Percentiles rank a stretch among this genome's conserved stretches.
Conservation (phyloP, 768 basidiomycete genomes). For the Coprinopsis cinerea region DNA sequence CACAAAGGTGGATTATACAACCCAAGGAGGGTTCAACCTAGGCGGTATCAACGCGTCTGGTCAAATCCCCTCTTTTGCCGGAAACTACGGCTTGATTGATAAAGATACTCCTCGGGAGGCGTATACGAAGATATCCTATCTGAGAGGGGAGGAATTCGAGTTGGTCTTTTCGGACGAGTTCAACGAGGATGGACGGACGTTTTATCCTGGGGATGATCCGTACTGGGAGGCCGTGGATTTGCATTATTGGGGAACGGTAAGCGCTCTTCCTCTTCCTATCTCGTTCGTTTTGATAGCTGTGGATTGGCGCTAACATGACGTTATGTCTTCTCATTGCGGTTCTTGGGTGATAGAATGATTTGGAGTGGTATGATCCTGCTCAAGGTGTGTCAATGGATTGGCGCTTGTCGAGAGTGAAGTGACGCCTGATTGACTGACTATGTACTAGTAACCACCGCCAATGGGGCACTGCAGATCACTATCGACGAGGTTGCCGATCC, state of each 20-base stretch:
- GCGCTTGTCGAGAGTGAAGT: background rate
- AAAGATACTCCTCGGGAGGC: constrained; percentile 62
- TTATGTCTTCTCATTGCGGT: background rate
- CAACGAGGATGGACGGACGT: constrained; percentile 62
- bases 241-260: constrained; percentile 62
- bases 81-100: constrained; percentile 69
- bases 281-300: constrained; percentile 4
- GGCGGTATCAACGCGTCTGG: constrained; percentile 74
- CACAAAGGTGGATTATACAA: constrained; percentile 31
- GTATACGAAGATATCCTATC: constrained; percentile 47
- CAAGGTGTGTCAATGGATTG: constrained; percentile 26
- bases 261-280: constrained; percentile 18
- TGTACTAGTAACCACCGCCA: constrained; percentile 49
- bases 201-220: constrained; percentile 66
- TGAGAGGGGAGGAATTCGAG: constrained; percentile 46
- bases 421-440: background rate
- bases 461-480: constrained; percentile 70
- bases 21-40: constrained; percentile 59
- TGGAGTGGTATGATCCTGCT: constrained; percentile 78
- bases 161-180: constrained; percentile 85
- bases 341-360: constrained; percentile 34
- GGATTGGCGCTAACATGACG: background rate
- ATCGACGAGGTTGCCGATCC: constrained; percentile 42
- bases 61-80: constrained; percentile 55
- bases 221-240: constrained; percentile 56